Percentiles rank a stretch among this genome's conserved stretches.
Conservation (phyloP, 2,329 filamentous ascomycete genomes). For the Aquanectria penicillioides region DNA sequence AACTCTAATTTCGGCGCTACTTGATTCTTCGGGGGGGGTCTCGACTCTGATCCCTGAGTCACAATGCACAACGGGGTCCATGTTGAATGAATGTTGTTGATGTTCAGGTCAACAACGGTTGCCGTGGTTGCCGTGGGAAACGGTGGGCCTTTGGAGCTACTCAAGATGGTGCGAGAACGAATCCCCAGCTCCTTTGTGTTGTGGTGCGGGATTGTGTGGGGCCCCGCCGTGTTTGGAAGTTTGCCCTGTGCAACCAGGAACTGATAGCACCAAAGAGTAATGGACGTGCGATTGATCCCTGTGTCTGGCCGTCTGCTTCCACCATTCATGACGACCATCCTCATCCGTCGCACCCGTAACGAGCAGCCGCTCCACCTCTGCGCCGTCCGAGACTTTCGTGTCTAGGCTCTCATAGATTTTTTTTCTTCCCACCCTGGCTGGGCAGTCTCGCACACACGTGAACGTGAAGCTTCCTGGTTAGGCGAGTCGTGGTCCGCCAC, state of each 20-base stretch:
- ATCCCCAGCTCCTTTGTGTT: conserved; percentile 15
- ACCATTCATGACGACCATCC: conserved; percentile 21
- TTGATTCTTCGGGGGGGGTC: no score
- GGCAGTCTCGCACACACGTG: background rate
- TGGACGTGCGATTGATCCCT: conserved; percentile 2
- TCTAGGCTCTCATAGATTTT: background rate
- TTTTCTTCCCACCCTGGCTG: no score
- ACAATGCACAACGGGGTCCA: no score
- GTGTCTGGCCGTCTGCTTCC: conserved; percentile 21
- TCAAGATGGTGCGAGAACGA: conserved; percentile 19
- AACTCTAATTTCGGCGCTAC: conserved; percentile 13
- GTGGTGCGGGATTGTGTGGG: conserved; percentile 11
- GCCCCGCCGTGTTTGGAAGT: conserved; percentile 21
- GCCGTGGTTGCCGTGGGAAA: conserved; percentile 36
- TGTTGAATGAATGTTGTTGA: conserved; percentile 13
- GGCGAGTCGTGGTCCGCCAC: background rate
- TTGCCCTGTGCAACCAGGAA: conserved; percentile 25
- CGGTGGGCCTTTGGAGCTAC: conserved; percentile 15
- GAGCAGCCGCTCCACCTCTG: background rate
- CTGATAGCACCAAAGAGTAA: conserved; percentile 9
- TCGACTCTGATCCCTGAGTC: no score
- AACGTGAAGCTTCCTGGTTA: background rate
- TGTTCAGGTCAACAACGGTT: background rate
- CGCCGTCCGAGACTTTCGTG: background rate
- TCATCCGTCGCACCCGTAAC: conserved; percentile 12